Evolutionary conservation across 2,329 filamentous ascomycete genomes (phyloP), one percentile per base, ranked within the genome.

Genomic region (Aureobasidium sp.): DNA sequence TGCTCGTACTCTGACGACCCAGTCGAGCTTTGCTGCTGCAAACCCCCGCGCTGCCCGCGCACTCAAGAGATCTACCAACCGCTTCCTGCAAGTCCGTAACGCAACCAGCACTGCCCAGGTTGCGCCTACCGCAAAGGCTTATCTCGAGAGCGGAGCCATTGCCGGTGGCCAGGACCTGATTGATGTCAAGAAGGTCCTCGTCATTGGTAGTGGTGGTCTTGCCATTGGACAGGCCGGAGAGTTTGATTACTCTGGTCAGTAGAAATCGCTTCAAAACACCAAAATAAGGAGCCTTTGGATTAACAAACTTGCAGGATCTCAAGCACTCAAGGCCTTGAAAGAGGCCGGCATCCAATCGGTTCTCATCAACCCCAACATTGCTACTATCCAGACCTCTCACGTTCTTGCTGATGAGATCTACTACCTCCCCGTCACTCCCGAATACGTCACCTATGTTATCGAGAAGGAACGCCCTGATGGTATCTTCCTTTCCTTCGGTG

Each of bases 391-490:
- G 75, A 97, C 91, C 63, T 90, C 94, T 70, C 91, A 97, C 78
- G 85, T 86, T 65, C 86, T 97, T 68, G 90, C 90, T 66, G 91
- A 97, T 68, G 90, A 97, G 75, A 87, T 97, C 66, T 97, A 97
- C 79, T 97, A 96, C 73, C 85, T 97, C 32, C 93, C 93, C 54
- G 90, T 98, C 64, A 98, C 93, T 16, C 87, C 91, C 59, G 91
- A 97, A 79, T 98, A 97, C 74, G 90, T 96, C 67, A 86, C 86
- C 65, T 91, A 97, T 72, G 91, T 98, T 58, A 97, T 98, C 69
- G 90, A 97, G 77, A 85, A 87, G 66, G 93, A 97, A 74, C 83
- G 84, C 68, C 93, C 93, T 37, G 93, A 98, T 76, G 93, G 91
- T 64, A 95, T 98, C 70, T 93, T 97, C 75, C 80, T 97, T 63